Evolutionary conservation across 2,329 filamentous ascomycete genomes (phyloP).

Genomic region (Arthrinium puccinioides): DNA sequence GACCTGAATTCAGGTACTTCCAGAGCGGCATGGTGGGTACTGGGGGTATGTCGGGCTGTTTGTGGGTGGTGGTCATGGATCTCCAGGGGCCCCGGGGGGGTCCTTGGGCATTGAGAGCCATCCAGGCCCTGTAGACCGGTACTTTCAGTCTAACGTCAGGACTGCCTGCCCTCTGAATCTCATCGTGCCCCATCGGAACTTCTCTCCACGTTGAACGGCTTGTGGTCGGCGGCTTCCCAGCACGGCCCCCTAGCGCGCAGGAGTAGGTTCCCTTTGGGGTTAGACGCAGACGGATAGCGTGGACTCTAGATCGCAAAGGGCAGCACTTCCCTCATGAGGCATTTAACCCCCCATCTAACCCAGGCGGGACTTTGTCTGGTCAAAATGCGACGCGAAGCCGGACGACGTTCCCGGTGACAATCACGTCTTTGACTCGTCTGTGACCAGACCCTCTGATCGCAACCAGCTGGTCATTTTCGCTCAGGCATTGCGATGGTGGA

Average conservation of each 20-base stretch:
- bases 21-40: no score
- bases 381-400: constrained; percentile 2
- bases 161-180: not conserved
- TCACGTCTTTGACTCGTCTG: constrained; percentile 2
- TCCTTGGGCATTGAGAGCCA: constrained; percentile 2
- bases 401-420: constrained; percentile 1
- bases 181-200: constrained; percentile 2
- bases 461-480: constrained; percentile 2
- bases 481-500: not conserved
- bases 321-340: constrained; percentile 1
- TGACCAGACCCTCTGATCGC: constrained; percentile 4
- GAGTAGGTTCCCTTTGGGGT: not conserved
- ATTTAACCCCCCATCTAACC: not conserved
- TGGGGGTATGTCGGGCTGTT: constrained; percentile 4
- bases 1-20: not conserved
- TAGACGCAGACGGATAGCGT: not conserved
- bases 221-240: constrained; percentile 2
- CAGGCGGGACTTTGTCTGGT: not conserved
- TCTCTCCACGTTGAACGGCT: constrained; percentile 4
- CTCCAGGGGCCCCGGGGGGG: not conserved
- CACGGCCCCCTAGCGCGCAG: not conserved
- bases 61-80: constrained; percentile 4
- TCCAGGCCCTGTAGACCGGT: no score
- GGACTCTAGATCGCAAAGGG: not conserved
- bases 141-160: no score